phyloP scores from a whole-genome alignment of 306 rosid species.

The Geum urbanum region DNA sequence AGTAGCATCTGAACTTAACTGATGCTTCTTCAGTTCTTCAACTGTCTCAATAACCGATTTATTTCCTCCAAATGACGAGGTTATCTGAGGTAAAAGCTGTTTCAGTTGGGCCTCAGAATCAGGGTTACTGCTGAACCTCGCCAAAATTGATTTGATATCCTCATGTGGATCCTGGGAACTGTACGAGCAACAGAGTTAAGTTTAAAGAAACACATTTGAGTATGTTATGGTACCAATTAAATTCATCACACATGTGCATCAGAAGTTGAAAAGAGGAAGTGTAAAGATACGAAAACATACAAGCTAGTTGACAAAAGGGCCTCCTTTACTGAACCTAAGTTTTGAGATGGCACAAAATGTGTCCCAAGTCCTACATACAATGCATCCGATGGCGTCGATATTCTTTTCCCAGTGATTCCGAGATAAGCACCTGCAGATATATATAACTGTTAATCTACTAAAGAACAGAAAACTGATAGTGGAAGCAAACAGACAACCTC shows the following conservation, averaged over 20 bases:
- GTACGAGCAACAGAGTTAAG: constrained; percentile 28
- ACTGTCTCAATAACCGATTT: constrained; percentile 65
- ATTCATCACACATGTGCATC: not conserved
- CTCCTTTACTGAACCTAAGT: constrained; percentile 71
- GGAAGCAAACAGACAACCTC: constrained; percentile 18
- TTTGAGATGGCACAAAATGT: constrained; percentile 87
- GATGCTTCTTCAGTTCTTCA: constrained; percentile 62
- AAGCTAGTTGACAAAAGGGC: constrained; percentile 71
- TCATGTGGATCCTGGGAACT: constrained; percentile 84
- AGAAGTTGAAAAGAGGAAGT: not conserved
- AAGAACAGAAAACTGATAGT: constrained; percentile 10
- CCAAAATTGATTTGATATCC: constrained; percentile 63
- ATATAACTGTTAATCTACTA: constrained; percentile 8
- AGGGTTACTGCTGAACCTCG: constrained; percentile 64
- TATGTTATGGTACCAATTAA: not conserved
- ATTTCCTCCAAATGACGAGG: constrained; percentile 56
- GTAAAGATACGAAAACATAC: constrained; percentile 43
- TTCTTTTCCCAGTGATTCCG: constrained; percentile 93
- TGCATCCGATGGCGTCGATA: constrained; percentile 82
- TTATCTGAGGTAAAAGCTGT: constrained; percentile 67
- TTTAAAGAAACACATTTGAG: not conserved
- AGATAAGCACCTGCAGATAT: constrained; percentile 77
- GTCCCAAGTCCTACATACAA: constrained; percentile 86
- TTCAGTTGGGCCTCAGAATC: constrained; percentile 67
- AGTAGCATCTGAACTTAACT: constrained; percentile 56